phyloP scores from a whole-genome alignment of 345 rosid species.

The Theobroma cacao region DNA sequence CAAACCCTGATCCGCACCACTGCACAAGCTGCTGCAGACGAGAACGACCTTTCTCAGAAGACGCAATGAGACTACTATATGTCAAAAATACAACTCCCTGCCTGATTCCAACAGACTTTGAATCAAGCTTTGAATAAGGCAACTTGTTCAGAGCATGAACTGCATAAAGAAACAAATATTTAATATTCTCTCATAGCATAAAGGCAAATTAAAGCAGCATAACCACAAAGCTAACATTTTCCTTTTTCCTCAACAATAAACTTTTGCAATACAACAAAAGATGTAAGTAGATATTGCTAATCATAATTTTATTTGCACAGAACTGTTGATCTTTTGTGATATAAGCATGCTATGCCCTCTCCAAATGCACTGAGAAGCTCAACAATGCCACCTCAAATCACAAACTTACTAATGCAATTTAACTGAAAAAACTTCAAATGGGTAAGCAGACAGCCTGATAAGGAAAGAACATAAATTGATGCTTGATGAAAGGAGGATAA shows the following conservation, averaged over 20 bases:
- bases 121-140: constrained; percentile 95
- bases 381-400: not conserved
- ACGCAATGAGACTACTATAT: constrained; percentile 96
- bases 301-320: not conserved
- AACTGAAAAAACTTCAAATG: not conserved
- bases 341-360: not conserved
- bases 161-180: constrained; percentile 37
- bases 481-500: not conserved
- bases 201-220: not conserved
- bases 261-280: not conserved
- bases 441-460: not conserved
- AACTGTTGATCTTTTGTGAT: not conserved
- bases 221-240: constrained; percentile 3
- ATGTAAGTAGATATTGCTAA: not conserved
- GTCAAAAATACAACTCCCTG: constrained; percentile 95
- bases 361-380: not conserved
- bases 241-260: not conserved
- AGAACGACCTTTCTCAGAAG: constrained; percentile 98
- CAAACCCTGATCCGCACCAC: constrained; percentile 89
- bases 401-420: not conserved
- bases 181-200: constrained; percentile 10
- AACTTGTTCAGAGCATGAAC: constrained; percentile 98
- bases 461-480: not conserved
- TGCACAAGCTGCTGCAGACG: constrained; percentile 98
- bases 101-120: constrained; percentile 81